Base-by-base conservation (phyloP, 2,329 filamentous ascomycete genomes). In the Colletotrichum lini region DNA sequence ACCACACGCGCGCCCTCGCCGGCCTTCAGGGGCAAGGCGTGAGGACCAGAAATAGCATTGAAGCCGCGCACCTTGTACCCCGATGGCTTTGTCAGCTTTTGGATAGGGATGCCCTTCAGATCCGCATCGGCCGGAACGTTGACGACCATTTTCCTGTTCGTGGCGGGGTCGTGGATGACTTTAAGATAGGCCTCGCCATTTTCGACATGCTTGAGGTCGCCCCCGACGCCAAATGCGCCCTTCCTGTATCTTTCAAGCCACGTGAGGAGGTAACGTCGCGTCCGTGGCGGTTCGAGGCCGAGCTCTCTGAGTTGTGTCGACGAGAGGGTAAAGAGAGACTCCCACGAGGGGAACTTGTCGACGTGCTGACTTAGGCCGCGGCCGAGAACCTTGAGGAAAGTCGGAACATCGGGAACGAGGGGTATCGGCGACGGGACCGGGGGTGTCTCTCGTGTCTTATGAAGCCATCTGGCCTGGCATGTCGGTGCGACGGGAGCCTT, bases 331-430 rank as follows among this genome's bases (percentile, higher is more conserved):
- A 98, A 98, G 56, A 99, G 90, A 7, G 94, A 90, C 64, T 96
- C 93, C 96, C 96, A 98, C 13, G 93, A 92, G 2, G 93, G 91
- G 77, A 99, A 94, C 82, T 98, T 98, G 82, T 90, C 87, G 59
- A 93, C 89, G 84, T 98, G 94, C 79, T 93, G 90, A 78, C 89
- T 91, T 77, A 98, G 90, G 76, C 92, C 92, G 74, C 96, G 95
- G 76, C 96, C 96, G 82, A 98, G 98, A 71, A 98, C 87, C 45
- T 89, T 94, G 73, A 98, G 91, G 82, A 99, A 98, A 18, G 95
- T 96, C 76, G 88, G 80, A 50, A 94, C 90, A 80, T 98, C 92
- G 42, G 95, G 96, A 49, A 97, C 91, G 77, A 97, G 95, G 1
- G 94, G 94, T 47, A 93, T 97, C 0, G 95, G 93, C 30, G 86